Evolutionary conservation across 192 early-diverging fungal genomes (phyloP).

Genomic region (Rhizophlyctis rosea): DNA sequence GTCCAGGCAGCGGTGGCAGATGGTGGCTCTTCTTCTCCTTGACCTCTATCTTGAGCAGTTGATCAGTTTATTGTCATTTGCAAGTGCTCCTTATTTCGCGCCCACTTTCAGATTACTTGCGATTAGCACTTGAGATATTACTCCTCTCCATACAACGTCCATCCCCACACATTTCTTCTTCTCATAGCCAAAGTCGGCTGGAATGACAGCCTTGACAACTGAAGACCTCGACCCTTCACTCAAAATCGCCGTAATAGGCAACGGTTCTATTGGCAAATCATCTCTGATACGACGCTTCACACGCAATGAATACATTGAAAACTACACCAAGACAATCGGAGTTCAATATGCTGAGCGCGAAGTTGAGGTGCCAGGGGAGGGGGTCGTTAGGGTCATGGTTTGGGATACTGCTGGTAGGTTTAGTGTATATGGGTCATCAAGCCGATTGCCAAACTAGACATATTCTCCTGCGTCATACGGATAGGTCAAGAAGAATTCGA

Average conservation of each 20-base stretch:
- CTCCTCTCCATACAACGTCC: no score
- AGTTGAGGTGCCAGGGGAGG: conserved; percentile 13
- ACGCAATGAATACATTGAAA: conserved; percentile 18
- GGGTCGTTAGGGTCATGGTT: conserved; percentile 20
- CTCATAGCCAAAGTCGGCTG: no score
- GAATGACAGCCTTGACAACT: not conserved
- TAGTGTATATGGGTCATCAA: not conserved
- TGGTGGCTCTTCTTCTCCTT: no score
- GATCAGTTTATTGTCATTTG: no score
- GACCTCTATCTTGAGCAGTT: no score
- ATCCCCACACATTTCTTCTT: no score
- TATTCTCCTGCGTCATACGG: not conserved
- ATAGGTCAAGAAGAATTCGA: conserved; percentile 25
- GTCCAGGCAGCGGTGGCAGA: no score
- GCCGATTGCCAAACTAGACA: not conserved
- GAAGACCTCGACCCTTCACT: not conserved
- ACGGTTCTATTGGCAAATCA: conserved; percentile 28
- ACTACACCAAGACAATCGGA: conserved; percentile 31
- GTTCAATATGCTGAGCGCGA: conserved; percentile 26
- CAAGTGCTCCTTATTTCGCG: no score
- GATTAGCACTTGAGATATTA: no score
- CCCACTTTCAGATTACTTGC: no score
- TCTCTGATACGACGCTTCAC: conserved; percentile 26
- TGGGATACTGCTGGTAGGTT: conserved; percentile 33
- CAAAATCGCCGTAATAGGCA: not conserved